phyloP scores from a whole-genome alignment of 208 protist genomes.

The Acanthamoeba triangularis region DNA sequence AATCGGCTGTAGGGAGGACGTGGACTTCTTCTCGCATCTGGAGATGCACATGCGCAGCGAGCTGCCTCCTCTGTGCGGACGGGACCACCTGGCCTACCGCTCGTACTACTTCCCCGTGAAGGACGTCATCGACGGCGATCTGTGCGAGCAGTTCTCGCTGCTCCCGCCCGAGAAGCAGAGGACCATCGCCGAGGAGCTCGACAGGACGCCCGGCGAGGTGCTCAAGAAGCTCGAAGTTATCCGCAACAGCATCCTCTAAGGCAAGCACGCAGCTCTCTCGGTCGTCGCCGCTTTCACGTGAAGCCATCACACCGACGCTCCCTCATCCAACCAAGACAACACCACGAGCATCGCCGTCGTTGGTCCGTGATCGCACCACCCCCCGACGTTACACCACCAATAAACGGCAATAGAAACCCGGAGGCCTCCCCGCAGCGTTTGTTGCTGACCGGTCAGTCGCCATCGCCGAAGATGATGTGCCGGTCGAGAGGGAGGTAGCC shows the following conservation, averaged over 20 bases:
- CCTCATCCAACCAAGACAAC: not conserved
- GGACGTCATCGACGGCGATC: conserved; percentile 94
- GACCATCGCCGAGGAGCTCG: conserved; percentile 90
- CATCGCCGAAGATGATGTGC: conserved; percentile 31
- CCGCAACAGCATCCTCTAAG: conserved; percentile 82
- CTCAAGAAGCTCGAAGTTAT: conserved; percentile 94
- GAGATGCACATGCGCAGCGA: conserved; percentile 94
- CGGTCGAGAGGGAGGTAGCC: not conserved
- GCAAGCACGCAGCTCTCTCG: not conserved
- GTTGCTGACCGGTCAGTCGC: not conserved
- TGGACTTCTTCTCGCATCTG: conserved; percentile 93
- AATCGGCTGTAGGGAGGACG: conserved; percentile 89
- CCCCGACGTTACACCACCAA: not conserved
- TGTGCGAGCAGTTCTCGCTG: conserved; percentile 92
- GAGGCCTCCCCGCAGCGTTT: too few species aligned
- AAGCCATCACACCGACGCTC: not conserved
- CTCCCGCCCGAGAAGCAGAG: conserved; percentile 85
- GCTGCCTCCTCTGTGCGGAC: conserved; percentile 90
- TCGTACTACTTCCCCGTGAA: conserved; percentile 94
- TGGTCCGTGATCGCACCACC: too few species aligned
- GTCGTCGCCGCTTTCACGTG: too few species aligned
- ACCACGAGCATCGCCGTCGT: too few species aligned
- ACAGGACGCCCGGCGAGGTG: conserved; percentile 90
- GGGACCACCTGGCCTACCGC: conserved; percentile 94
- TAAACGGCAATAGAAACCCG: not conserved